Conservation (phyloP, 2,329 filamentous ascomycete genomes). For the Talaromyces sp. region DNA sequence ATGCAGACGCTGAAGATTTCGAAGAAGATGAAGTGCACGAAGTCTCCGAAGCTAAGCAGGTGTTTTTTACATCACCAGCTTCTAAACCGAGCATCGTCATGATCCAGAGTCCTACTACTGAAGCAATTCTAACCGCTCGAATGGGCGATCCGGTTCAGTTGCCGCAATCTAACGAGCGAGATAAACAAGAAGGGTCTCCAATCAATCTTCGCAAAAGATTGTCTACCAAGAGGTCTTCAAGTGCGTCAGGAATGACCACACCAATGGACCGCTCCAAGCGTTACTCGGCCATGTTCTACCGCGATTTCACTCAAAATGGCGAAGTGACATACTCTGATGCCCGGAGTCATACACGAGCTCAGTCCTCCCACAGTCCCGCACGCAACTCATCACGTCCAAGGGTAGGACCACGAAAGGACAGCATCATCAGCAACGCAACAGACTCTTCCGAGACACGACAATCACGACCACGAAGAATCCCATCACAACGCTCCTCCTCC, state of each 20-base stretch:
- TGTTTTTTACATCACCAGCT: conserved; percentile 13
- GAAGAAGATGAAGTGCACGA: conserved; percentile 12
- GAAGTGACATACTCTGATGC: conserved; percentile 7
- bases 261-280: conserved; percentile 15
- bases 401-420: not conserved
- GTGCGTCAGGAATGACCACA: conserved; percentile 8
- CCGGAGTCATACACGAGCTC: conserved; percentile 8
- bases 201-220: conserved; percentile 7
- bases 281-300: conserved; percentile 15
- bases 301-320: conserved; percentile 5
- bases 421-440: not conserved
- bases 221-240: conserved; percentile 16
- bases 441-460: conserved; percentile 4
- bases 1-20: not conserved
- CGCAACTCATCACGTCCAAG: conserved; percentile 9
- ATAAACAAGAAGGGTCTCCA: not conserved
- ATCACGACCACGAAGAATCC: conserved; percentile 1
- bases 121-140: conserved; percentile 10
- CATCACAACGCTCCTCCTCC: conserved; percentile 14
- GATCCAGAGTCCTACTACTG: conserved; percentile 10
- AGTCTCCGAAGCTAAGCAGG: conserved; percentile 15
- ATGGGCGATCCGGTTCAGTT: conserved; percentile 1
- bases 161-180: not conserved
- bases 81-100: conserved; percentile 12
- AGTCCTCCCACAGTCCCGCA: conserved; percentile 7